Evolutionary conservation across 192 early-diverging fungal genomes (phyloP).

Genomic region (Linnemannia elongata): DNA sequence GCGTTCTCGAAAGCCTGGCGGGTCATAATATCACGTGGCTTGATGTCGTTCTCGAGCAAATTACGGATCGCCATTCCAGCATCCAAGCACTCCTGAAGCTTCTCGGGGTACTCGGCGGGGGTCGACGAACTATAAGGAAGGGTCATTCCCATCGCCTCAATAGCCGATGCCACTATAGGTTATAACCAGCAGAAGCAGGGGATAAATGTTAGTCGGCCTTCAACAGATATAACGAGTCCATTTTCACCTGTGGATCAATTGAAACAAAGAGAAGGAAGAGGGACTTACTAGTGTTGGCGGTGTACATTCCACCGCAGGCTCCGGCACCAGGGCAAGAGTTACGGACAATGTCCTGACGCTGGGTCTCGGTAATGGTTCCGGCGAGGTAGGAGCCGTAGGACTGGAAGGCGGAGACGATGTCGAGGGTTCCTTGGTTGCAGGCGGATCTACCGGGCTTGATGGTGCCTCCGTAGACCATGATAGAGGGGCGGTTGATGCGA

Average conservation of each 20-base stretch:
- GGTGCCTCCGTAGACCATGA: slow-evolving; percentile 99
- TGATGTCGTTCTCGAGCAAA: slow-evolving; percentile 92
- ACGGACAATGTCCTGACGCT: slow-evolving; percentile 81
- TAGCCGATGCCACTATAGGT: slow-evolving; percentile 88
- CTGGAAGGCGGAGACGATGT: slow-evolving; percentile 98
- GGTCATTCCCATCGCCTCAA: slow-evolving; percentile 98
- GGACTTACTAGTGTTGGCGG: slow-evolving; percentile 91
- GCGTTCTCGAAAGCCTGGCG: slow-evolving; percentile 96
- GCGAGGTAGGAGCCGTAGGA: slow-evolving; percentile 93
- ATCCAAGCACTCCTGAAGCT: slow-evolving; percentile 88
- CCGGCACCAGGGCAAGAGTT: slow-evolving; percentile 91
- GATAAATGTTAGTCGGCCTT: background rate
- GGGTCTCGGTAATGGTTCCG: slow-evolving; percentile 90
- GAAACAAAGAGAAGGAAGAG: background rate
- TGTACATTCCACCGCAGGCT: slow-evolving; percentile 99
- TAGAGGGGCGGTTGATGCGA: slow-evolving; percentile 93
- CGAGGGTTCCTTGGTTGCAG: slow-evolving; percentile 79
- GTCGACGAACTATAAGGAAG: slow-evolving; percentile 96
- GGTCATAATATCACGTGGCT: slow-evolving; percentile 97
- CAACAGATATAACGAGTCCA: background rate
- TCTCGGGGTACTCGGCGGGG: slow-evolving; percentile 91
- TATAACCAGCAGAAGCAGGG: background rate
- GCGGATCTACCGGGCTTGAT: slow-evolving; percentile 82
- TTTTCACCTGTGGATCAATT: background rate
- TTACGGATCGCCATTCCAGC: slow-evolving; percentile 91